Conservation (phyloP, 2,329 filamentous ascomycete species). For the Fusarium sp. region DNA sequence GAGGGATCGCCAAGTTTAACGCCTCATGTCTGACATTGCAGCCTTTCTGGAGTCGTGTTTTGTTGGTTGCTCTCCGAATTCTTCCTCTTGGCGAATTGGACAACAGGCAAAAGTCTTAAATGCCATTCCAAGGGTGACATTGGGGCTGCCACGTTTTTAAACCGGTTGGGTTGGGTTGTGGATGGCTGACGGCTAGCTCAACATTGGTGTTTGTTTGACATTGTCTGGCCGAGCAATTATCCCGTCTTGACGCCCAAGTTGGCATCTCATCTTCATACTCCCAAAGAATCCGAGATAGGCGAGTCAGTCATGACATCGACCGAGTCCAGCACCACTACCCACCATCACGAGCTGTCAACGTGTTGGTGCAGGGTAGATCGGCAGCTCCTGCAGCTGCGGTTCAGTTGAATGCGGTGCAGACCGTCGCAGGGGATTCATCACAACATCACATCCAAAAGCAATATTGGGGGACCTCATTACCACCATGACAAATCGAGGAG, state of each 20-base stretch:
- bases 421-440: not conserved
- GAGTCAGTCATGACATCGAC: not conserved
- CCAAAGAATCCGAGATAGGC: not conserved
- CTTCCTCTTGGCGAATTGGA: not conserved
- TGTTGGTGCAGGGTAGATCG: conserved; percentile 28
- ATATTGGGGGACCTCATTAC: not conserved
- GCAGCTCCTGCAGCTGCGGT: conserved; percentile 7
- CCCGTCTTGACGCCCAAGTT: not conserved
- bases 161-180: not conserved
- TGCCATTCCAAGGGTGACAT: conserved; percentile 19
- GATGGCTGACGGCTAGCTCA: not conserved
- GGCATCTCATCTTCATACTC: not conserved
- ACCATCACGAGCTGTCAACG: conserved; percentile 3
- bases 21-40: conserved; percentile 7
- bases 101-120: conserved; percentile 3
- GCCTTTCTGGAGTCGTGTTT: not conserved
- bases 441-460: not conserved
- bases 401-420: conserved; percentile 1
- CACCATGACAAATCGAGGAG: not conserved
- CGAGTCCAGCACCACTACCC: conserved; percentile 1
- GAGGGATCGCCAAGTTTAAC: conserved; percentile 7
- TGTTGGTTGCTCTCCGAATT: not conserved
- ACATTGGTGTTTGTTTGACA: not conserved
- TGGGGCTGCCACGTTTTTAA: conserved; percentile 6
- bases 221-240: not conserved